phyloP scores from a whole-genome alignment of 139 green algal genomes.

The Volvox africanus region DNA sequence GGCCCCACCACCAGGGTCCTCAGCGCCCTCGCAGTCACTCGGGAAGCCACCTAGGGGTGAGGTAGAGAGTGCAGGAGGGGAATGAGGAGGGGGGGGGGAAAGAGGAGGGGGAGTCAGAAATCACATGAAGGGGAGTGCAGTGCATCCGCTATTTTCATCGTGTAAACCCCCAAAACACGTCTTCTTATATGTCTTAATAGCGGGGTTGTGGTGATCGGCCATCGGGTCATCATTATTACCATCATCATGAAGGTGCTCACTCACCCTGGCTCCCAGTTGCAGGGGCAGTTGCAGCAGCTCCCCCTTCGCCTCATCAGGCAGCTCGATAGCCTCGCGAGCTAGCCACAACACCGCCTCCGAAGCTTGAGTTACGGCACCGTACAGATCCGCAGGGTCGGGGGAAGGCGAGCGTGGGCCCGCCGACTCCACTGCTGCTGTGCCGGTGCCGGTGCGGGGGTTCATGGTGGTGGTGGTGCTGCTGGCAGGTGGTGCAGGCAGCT shows the following conservation, averaged over 20 bases:
- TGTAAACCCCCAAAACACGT: too few species aligned
- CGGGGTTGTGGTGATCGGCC: too few species aligned
- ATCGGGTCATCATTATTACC: too few species aligned
- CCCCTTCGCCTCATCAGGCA: neutral
- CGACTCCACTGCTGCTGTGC: neutral
- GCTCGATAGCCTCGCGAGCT: neutral
- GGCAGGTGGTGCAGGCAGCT: neutral
- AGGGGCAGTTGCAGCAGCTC: constrained; percentile 42
- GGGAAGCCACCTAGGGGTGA: constrained; percentile 6
- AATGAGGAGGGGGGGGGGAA: too few species aligned
- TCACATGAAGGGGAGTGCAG: too few species aligned
- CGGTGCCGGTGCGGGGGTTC: too few species aligned
- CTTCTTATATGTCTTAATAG: too few species aligned
- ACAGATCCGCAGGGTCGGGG: neutral
- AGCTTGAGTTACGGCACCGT: neutral
- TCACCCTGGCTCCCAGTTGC: constrained; percentile 16
- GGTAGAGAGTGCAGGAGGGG: neutral
- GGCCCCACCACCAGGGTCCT: neutral
- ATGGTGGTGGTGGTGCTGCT: too few species aligned
- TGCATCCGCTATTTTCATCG: too few species aligned
- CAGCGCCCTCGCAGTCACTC: constrained; percentile 10
- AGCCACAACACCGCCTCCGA: constrained; percentile 27
- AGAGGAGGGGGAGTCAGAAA: too few species aligned
- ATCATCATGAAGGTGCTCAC: too few species aligned
- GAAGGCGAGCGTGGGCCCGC: neutral